Percentiles rank a stretch among this genome's conserved stretches.
phyloP scores from a whole-genome alignment of 768 basidiomycete genomes.

The Psilocybe cyanescens region DNA sequence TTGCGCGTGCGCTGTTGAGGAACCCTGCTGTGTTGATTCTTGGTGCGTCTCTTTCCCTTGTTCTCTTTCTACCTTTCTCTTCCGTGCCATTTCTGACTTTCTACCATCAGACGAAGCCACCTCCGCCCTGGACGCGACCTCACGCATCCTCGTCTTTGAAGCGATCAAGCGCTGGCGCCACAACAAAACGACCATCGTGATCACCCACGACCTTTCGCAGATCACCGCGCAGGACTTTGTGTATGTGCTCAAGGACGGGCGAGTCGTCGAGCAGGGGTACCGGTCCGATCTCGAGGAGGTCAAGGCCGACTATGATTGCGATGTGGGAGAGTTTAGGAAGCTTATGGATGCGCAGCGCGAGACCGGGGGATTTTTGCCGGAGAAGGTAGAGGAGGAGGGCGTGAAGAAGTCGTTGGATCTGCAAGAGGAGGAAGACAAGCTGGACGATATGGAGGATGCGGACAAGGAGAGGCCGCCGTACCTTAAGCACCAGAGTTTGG shows the following conservation, averaged over 20 bases:
- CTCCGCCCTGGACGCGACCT: constrained; percentile 84
- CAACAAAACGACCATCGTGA: constrained; percentile 89
- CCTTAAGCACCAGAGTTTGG: constrained; percentile 43
- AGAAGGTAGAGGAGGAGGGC: constrained; percentile 36
- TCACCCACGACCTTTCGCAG: constrained; percentile 94
- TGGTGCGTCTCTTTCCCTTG: constrained; percentile 53
- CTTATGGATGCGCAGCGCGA: constrained; percentile 66
- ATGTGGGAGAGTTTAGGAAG: constrained; percentile 66
- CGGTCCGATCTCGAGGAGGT: constrained; percentile 72
- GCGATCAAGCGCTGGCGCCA: constrained; percentile 68
- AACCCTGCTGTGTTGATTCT: constrained; percentile 91
- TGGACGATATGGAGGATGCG: constrained; percentile 46
- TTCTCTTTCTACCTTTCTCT: constrained; percentile 5
- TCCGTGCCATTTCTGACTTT: constrained; percentile 41
- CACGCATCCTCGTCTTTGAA: constrained; percentile 83
- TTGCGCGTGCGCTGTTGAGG: constrained; percentile 84
- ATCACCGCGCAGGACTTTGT: constrained; percentile 81
- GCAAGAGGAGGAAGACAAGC: constrained; percentile 37
- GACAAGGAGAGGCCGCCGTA: constrained; percentile 28
- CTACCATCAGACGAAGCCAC: constrained; percentile 69
- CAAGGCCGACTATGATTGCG: constrained; percentile 11
- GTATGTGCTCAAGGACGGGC: constrained; percentile 85
- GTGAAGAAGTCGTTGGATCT: constrained; percentile 47
- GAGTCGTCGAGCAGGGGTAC: constrained; percentile 87
- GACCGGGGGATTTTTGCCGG: constrained; percentile 53